These are phyloP conservation scores for Fusarium lateritium DNA, from an alignment of 2,329 filamentous ascomycete species.

Conservation along the genomic window DNA sequence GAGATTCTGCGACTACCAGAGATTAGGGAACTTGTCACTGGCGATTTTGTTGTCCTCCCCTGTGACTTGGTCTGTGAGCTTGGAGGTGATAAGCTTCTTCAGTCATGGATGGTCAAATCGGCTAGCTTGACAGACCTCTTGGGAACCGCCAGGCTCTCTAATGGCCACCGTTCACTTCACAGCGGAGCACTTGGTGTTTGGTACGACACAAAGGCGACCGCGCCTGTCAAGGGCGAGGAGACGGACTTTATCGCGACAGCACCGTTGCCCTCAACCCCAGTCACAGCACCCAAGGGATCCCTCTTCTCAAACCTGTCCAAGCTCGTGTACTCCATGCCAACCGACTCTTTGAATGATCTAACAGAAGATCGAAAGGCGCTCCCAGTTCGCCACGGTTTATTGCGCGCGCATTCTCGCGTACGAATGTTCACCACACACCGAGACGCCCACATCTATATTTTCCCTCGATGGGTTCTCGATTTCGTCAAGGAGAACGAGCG, in stretches of 20 bases:
- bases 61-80: conserved; percentile 96
- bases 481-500: conserved; percentile 84
- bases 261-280: conserved; percentile 71
- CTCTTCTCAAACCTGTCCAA: conserved; percentile 79
- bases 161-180: conserved; percentile 58
- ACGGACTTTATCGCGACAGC: conserved; percentile 91
- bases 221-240: conserved; percentile 88
- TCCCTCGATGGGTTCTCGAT: conserved; percentile 91
- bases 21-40: conserved; percentile 81
- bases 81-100: conserved; percentile 83
- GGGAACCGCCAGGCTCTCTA: conserved; percentile 61
- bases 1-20: conserved; percentile 89
- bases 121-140: conserved; percentile 76
- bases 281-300: conserved; percentile 66
- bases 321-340: conserved; percentile 88
- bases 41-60: conserved; percentile 91
- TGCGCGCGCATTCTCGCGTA: conserved; percentile 81
- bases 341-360: conserved; percentile 88
- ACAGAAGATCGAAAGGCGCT: conserved; percentile 81
- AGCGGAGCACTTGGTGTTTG: conserved; percentile 90
- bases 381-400: conserved; percentile 81
- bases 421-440: conserved; percentile 87
- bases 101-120: conserved; percentile 92
- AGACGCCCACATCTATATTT: conserved; percentile 94
- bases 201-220: conserved; percentile 86